Evolutionary conservation across 805 yeast species (phyloP).

Genomic region (Saccharomyces paradoxus): DNA sequence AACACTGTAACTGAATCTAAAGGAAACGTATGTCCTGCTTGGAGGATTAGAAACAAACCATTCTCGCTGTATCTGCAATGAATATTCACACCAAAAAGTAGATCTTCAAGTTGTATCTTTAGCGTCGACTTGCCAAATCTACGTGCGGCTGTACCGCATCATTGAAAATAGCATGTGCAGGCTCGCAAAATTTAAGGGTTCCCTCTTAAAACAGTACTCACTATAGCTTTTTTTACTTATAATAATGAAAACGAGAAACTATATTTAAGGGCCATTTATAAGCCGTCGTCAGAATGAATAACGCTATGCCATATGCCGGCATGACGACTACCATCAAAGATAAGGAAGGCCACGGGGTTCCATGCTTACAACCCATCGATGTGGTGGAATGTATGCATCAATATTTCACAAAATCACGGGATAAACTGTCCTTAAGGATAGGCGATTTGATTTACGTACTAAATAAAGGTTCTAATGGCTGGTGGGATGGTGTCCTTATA

Average conservation of each 20-base stretch:
- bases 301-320: neutral
- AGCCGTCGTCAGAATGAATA: neutral
- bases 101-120: neutral
- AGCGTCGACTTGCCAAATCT: neutral
- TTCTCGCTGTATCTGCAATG: neutral
- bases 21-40: neutral
- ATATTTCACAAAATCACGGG: neutral
- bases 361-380: neutral
- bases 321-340: neutral
- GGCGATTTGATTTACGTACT: conserved; percentile 70
- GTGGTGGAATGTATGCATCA: neutral
- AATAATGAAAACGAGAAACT: neutral
- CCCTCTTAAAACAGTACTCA: neutral
- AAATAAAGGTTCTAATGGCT: conserved; percentile 54
- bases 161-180: neutral
- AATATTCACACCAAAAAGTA: neutral
- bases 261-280: neutral
- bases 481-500: conserved; percentile 71
- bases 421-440: conserved; percentile 21
- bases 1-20: neutral
- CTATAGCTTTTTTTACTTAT: neutral
- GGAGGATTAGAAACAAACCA: neutral
- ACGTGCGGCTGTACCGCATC: neutral
- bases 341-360: neutral
- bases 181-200: neutral